phyloP scores from a whole-genome alignment of 768 basidiomycete species.

The Suillus cothurnatus region DNA sequence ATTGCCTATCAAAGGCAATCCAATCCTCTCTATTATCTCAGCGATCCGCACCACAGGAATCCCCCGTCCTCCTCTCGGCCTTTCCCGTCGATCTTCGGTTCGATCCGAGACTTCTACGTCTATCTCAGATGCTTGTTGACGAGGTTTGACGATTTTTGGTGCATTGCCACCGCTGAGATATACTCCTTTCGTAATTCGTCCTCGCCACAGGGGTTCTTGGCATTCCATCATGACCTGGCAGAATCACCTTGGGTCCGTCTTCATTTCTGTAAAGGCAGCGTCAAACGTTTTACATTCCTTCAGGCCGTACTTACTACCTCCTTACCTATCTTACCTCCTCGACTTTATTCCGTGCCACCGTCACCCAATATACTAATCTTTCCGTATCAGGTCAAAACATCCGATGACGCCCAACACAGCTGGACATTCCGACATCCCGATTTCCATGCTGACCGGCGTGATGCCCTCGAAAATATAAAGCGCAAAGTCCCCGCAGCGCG shows the following conservation, averaged over 20 bases:
- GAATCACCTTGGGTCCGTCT: not conserved
- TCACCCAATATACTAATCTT: not conserved
- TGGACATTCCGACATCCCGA: slow-evolving; percentile 59
- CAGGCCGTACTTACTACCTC: not conserved
- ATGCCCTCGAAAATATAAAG: slow-evolving; percentile 68
- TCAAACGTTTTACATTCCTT: not conserved
- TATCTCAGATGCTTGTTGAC: not conserved
- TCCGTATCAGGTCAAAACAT: slow-evolving; percentile 66
- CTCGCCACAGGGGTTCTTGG: not conserved
- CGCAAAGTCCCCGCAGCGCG: slow-evolving; percentile 51
- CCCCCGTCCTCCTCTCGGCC: not conserved
- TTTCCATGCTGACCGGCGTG: slow-evolving; percentile 52
- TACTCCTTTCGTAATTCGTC: not conserved
- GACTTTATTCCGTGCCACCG: not conserved
- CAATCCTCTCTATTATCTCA: not conserved
- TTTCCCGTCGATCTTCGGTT: slow-evolving; percentile 7
- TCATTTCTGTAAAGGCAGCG: not conserved
- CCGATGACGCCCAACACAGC: slow-evolving; percentile 70
- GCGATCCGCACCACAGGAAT: not conserved
- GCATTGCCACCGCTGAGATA: not conserved
- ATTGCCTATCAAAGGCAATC: not conserved
- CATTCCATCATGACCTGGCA: not conserved
- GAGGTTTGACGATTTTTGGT: no score
- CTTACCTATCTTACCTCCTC: not conserved
- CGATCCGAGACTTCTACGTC: not conserved